Base-by-base conservation (phyloP, 2,329 filamentous ascomycete species). In the Blastomyces gilchristii region DNA sequence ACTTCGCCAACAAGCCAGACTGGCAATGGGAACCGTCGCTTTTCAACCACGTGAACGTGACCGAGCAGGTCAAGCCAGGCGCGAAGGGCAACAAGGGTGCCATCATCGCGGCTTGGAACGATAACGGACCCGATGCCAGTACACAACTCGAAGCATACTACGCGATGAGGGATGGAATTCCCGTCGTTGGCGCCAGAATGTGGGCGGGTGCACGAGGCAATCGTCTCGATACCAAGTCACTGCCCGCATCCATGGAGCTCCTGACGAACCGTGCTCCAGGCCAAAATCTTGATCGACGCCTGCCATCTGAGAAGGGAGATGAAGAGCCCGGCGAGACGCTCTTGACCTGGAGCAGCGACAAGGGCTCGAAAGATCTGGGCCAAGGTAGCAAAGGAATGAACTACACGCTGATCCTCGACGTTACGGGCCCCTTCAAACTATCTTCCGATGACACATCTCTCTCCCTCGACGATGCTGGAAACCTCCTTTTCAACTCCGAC, bases 331-430 rank as follows among this genome's bases (percentile, higher is more conserved):
- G 11, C 76, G 2, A 39, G 3, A 52, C 64, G 7, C 43, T 66
- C 12, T 14, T 64, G 69, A 70, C 37, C 0, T 79, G 76, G 78
- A 68, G 78, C 57, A 60, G 64, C 1, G 57, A 67, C 28, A 58
- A 66, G 67, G 79, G 6, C 22, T 58, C 6, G 78, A 81, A 64
- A 57, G 64, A 0, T 77, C 76, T 50, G 70, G 76, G 31, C 77
- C 69, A 83, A 9, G 70, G 71, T 0, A 81, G 80, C 43, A 86
- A 85, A 68, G 83, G 83, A 2, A 76, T 81, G 63, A 76, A 84
- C 67, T 85, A 85, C 69, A 83, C 80, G 0, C 75, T 86, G 0
- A 75, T 78, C 0, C 74, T 85, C 16, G 71, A 74, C 0, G 67
- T 82, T n/a, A 68, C 75, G 0, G 78, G 79, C 0, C 73, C 78